A percentile compares a stretch with the other conserved stretches of the same genome.
phyloP scores from a whole-genome alignment of 805 yeast genomes.

The Suhomyces sp. region DNA sequence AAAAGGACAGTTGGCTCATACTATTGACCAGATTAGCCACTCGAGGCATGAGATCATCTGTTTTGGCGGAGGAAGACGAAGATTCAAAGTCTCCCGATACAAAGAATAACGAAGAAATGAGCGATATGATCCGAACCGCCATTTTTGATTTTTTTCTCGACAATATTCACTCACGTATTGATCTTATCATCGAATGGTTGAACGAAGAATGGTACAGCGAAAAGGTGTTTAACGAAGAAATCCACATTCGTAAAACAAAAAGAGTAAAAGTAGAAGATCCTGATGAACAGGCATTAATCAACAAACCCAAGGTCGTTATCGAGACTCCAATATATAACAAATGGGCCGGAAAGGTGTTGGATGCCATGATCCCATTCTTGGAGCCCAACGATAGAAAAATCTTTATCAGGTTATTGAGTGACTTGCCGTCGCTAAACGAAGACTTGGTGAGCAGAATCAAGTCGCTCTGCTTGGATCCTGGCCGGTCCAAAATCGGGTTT shows the following conservation, averaged over 20 bases:
- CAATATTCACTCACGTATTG: slow-evolving; percentile 69
- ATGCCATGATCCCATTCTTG: slow-evolving; percentile 76
- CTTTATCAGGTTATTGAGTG: slow-evolving; percentile 81
- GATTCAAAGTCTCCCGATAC: slow-evolving; percentile 21
- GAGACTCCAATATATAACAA: slow-evolving; percentile 53
- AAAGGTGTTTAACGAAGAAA: slow-evolving; percentile 37
- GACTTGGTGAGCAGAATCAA: slow-evolving; percentile 62
- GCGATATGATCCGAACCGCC: slow-evolving; percentile 64
- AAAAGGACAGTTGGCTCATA: slow-evolving; percentile 70
- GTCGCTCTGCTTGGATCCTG: slow-evolving; percentile 82
- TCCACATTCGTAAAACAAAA: slow-evolving; percentile 7
- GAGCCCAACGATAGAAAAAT: slow-evolving; percentile 78
- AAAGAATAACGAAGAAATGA: slow-evolving; percentile 36
- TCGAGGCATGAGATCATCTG: slow-evolving; percentile 57
- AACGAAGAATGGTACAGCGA: slow-evolving; percentile 91
- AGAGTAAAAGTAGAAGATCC: slow-evolving; percentile 14
- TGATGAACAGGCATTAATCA: not conserved
- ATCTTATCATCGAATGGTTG: slow-evolving; percentile 83
- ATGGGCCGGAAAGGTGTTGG: slow-evolving; percentile 72
- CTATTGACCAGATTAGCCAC: slow-evolving; percentile 75
- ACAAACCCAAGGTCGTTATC: not conserved
- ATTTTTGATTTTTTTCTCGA: slow-evolving; percentile 70
- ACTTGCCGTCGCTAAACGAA: slow-evolving; percentile 71
- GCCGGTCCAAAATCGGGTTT: slow-evolving; percentile 73
- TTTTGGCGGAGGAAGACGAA: slow-evolving; percentile 5